A percentile compares a stretch with the other conserved stretches of the same genome.
Evolutionary conservation across 2,329 filamentous ascomycete genomes (phyloP).

Genomic region (Hymenoscyphus repandus): DNA sequence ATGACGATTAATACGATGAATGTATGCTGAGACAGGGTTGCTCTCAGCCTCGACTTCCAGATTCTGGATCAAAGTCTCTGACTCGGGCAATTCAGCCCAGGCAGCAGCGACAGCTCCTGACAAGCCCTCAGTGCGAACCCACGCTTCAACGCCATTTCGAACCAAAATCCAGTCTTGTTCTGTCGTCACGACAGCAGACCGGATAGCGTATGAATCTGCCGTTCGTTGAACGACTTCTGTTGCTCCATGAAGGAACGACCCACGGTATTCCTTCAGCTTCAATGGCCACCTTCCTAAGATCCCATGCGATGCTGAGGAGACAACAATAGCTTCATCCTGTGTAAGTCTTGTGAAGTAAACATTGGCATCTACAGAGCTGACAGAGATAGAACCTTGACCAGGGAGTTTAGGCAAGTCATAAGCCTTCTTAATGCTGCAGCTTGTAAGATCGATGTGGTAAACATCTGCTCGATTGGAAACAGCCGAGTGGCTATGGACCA

Average conservation of each 20-base stretch:
- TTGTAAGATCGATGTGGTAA: constrained; percentile 74
- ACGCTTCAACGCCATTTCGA: constrained; percentile 73
- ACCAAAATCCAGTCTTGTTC: constrained; percentile 76
- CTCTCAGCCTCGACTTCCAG: constrained; percentile 83
- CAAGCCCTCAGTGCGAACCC: constrained; percentile 78
- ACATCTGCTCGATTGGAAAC: constrained; percentile 76
- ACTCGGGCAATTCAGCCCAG: constrained; percentile 72
- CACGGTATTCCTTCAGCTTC: constrained; percentile 38
- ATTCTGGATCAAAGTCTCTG: constrained; percentile 70
- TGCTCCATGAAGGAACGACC: constrained; percentile 58
- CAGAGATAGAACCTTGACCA: constrained; percentile 71
- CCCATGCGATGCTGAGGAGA: constrained; percentile 72
- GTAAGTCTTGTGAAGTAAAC: constrained; percentile 87
- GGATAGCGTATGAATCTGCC: constrained; percentile 65
- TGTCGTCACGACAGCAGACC: constrained; percentile 65
- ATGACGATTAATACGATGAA: constrained; percentile 82
- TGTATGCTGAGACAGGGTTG: constrained; percentile 74
- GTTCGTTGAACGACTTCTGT: constrained; percentile 77
- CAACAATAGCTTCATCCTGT: constrained; percentile 64
- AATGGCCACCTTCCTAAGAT: constrained; percentile 70
- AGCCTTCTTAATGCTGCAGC: constrained; percentile 63
- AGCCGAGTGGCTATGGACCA: constrained; percentile 72
- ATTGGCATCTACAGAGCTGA: constrained; percentile 70
- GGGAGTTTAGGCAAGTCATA: constrained; percentile 71
- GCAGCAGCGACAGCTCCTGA: constrained; percentile 73